Evolutionary conservation across 768 basidiomycete species (phyloP), one percentile per base, ranked within the genome.

Genomic region (Boletus rubroflammeus): DNA sequence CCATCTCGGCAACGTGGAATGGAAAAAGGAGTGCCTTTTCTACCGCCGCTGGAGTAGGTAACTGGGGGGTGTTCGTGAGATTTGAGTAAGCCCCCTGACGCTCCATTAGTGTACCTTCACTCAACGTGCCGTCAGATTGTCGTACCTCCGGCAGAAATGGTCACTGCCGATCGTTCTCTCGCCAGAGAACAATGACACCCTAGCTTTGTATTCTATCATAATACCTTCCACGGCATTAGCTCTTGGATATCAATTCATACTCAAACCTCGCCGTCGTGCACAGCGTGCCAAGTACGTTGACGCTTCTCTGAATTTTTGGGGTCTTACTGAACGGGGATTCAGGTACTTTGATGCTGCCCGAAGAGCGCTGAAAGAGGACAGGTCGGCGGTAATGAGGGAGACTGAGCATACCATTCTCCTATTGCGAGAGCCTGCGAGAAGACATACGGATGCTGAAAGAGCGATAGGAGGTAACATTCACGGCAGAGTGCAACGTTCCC

Each of bases 301-400:
- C 17, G 47, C 51, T 47, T 49, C 55, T 51, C 50, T 46, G 3
- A n/a, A 41, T 40, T 55, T 59, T 47, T 26, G 32, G 58, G 39
- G 42, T 47, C 8, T 57, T 61, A 26, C 60, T 55, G 51, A 67
- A 62, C 46, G 45, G 51, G 53, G 49, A 56, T 56, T 35, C 65
- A 93, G 90, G 52, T 82, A 84, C 64, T 81, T 93, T 62, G 80
- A 79, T 29, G 78, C 83, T 36, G 80, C 87, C 34, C 81, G 84
- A 50, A 80, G 78, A 57, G 79, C 79, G 38, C 71, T 84, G 52
- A 76, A 81, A 48, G 85, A 90, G 54, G 82, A 85, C 65, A 81
- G 85, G 57, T 77, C 79, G 11, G 83, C 82, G 62, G 71, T 81
- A 59, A 76, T 79, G 62, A 77, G 79, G 62, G 82, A 90, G 67